Conservation (phyloP, 2,329 filamentous ascomycete genomes). For the Cordyceps tenuipes region DNA sequence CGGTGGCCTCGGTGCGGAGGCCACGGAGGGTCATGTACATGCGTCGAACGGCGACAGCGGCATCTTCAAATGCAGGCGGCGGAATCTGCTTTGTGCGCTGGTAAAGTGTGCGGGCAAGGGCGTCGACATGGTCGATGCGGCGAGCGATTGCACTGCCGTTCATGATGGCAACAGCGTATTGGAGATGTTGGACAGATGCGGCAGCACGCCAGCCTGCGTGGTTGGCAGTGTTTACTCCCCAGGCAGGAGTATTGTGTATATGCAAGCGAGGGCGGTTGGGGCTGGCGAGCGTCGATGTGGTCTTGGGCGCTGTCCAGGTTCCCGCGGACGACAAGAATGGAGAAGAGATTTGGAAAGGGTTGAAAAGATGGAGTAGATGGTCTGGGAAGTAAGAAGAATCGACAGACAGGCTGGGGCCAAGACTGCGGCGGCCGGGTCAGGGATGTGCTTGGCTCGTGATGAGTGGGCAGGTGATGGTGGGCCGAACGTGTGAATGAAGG, state of each 20-base stretch:
- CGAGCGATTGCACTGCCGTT: slow-evolving; percentile 21
- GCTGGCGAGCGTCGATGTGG: background rate
- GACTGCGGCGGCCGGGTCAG: background rate
- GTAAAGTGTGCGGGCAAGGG: slow-evolving; percentile 47
- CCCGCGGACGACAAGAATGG: background rate
- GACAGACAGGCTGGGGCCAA: background rate
- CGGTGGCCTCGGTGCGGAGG: slow-evolving; percentile 48
- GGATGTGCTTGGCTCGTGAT: background rate
- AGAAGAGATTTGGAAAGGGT: background rate
- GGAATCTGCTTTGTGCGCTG: slow-evolving; percentile 39
- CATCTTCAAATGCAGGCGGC: slow-evolving; percentile 39
- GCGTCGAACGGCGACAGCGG: slow-evolving; percentile 41
- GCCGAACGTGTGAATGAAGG: background rate
- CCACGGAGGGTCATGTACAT: slow-evolving; percentile 50
- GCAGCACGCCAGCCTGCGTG: background rate
- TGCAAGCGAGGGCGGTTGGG: background rate
- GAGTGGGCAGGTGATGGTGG: slow-evolving; percentile 4
- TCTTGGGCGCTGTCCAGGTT: background rate
- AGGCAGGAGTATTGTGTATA: background rate
- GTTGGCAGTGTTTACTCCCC: background rate
- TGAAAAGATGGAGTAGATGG: background rate
- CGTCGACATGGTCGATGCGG: slow-evolving; percentile 47
- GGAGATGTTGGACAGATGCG: background rate
- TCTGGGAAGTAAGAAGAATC: background rate
- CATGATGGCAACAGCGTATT: background rate